Base-by-base conservation (phyloP, 1,284 basidiomycete species). In the Vanrija pseudolonga region DNA sequence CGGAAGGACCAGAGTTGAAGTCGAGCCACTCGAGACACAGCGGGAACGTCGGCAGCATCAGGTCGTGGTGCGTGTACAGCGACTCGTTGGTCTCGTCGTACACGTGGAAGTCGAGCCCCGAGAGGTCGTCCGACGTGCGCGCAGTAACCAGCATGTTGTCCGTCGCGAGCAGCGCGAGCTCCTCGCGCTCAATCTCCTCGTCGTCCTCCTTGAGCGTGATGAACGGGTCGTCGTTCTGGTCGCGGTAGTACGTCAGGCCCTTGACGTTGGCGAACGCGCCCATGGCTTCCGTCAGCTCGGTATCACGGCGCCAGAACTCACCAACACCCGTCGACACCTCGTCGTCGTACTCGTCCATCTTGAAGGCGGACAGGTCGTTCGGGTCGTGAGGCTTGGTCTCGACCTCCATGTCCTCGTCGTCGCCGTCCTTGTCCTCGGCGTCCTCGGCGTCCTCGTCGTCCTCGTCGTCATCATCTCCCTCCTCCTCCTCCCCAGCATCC, bases 11-110 rank as follows among this genome's bases (percentile, higher is more conserved):
- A 17, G 66, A 60, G 26, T 54, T 51, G 73, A 93, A 98, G 76
- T 98, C 91, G 61, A 98, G 86, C 96, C 96, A 99, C 81, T 98
- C 96, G 55, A 99, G 87, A 68, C 95, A 98, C 56, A 99, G 87
- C 4, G 96, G 96, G 79, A 98, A 96, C 56, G 91, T 89, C 55
- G 95, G 95, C 17, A 99, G 84, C 85, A 99, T 90, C 68, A 98
- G 83, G 75, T 99, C 96, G 78, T 99, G 96, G 73, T 98, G 96
- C 24, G 90, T 89, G 73, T 95, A 98, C 28, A 98, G 83, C 69
- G 92, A 93, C 72, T 95, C 91, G 79, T 90, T 82, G 0, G 84
- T 81, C 67, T 96, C 92, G 74, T 95, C 91, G 77, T 95, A 96
- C 61, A 96, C 86, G 77, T 94, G 93, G 61, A 96, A 82, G 75